Evolutionary conservation across 2,329 filamentous ascomycete species (phyloP).

Genomic region (Diaporthe vaccinii): DNA sequence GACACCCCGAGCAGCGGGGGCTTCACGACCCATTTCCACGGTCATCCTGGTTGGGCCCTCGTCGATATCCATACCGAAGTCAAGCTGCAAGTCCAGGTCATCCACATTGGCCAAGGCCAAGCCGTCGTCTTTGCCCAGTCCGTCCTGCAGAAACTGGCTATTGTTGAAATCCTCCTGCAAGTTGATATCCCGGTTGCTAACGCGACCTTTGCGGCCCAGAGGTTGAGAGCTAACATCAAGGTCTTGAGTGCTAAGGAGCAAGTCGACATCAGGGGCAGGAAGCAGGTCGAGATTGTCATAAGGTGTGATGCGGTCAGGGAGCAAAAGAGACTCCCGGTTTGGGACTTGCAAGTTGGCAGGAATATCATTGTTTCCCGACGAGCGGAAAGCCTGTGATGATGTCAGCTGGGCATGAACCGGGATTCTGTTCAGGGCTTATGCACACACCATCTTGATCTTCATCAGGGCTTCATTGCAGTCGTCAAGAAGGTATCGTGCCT

Average conservation of each 20-base stretch:
- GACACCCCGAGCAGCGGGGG: conserved; percentile 74
- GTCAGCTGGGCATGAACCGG: conserved; percentile 50
- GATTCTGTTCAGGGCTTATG: background rate
- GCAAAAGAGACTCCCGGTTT: conserved; percentile 86
- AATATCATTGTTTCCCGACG: conserved; percentile 94
- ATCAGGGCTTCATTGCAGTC: conserved; percentile 97
- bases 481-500: conserved; percentile 94
- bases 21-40: conserved; percentile 92
- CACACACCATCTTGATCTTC: conserved; percentile 95
- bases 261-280: conserved; percentile 88
- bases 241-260: conserved; percentile 80
- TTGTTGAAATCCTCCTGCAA: conserved; percentile 77
- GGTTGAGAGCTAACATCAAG: conserved; percentile 58
- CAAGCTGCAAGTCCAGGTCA: conserved; percentile 80
- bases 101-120: conserved; percentile 66
- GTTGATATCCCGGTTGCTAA: conserved; percentile 75
- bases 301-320: conserved; percentile 93
- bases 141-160: conserved; percentile 85
- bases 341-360: conserved; percentile 85
- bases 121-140: conserved; percentile 70
- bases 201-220: conserved; percentile 68
- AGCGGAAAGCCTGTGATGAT: conserved; percentile 83
- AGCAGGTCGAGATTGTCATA: conserved; percentile 84
- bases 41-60: conserved; percentile 71
- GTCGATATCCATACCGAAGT: conserved; percentile 81